A percentile compares a stretch with the other conserved stretches of the same genome.
Conservation (phyloP, 2,329 filamentous ascomycete species). For the Fonsecaea nubica region DNA sequence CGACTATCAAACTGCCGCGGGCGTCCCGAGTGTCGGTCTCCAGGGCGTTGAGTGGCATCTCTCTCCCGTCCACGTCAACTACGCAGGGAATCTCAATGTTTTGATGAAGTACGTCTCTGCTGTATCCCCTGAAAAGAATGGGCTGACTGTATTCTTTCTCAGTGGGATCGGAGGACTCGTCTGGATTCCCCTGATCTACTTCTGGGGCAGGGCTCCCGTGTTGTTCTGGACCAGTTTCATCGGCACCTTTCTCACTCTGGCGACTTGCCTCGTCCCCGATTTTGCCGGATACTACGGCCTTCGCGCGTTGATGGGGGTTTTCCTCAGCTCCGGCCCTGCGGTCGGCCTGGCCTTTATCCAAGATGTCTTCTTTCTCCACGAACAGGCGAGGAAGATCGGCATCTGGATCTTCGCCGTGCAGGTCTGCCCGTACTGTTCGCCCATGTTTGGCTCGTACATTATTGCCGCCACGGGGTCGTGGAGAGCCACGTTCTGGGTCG, state of each 20-base stretch:
- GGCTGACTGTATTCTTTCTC: not conserved
- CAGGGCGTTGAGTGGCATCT: conserved; percentile 49
- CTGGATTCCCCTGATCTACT: conserved; percentile 48
- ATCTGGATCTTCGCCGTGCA: conserved; percentile 47
- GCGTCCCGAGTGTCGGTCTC: conserved; percentile 47
- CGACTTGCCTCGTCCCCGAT: conserved; percentile 44
- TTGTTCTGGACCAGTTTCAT: conserved; percentile 48
- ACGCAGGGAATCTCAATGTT: conserved; percentile 49
- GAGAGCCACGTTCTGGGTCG: conserved; percentile 46
- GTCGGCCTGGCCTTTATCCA: conserved; percentile 52
- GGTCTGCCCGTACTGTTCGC: conserved; percentile 38
- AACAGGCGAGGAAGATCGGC: conserved; percentile 50
- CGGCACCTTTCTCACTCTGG: conserved; percentile 46
- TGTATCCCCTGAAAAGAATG: not conserved
- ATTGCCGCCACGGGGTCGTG: conserved; percentile 43
- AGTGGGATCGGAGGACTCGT: conserved; percentile 48
- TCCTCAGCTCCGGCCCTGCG: conserved; percentile 49
- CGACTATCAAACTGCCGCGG: conserved; percentile 50
- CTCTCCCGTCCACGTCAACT: conserved; percentile 47
- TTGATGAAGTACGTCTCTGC: conserved; percentile 45
- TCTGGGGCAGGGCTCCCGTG: conserved; percentile 53
- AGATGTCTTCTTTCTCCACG: conserved; percentile 50
- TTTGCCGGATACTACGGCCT: conserved; percentile 51
- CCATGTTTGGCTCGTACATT: conserved; percentile 45
- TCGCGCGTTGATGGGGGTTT: conserved; percentile 53